phyloP scores from a whole-genome alignment of 1,139 yeast genomes.

The Debaryomyces psychrophilus region DNA sequence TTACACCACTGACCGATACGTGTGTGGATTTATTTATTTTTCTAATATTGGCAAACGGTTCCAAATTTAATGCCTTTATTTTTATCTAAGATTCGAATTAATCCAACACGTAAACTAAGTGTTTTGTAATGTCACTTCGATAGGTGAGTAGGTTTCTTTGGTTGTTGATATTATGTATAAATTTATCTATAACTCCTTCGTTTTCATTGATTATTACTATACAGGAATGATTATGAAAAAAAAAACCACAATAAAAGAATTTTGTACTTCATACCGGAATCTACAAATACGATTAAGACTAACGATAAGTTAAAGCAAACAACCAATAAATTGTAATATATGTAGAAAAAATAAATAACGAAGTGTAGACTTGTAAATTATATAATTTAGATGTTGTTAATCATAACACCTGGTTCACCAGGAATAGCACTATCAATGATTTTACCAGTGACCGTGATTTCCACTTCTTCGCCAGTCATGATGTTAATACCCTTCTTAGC shows the following conservation, averaged over 20 bases:
- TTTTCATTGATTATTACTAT: constrained; percentile 1
- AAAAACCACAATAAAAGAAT: constrained; percentile 7
- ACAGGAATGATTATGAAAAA: constrained; percentile 6
- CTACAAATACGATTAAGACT: background rate
- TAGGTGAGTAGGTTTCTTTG: background rate
- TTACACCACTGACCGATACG: constrained; percentile 3
- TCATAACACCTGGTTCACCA: constrained; percentile 86
- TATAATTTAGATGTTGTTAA: constrained; percentile 55
- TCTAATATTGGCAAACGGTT: background rate
- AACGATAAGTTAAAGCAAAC: background rate
- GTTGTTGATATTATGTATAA: constrained; percentile 3
- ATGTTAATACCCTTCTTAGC: constrained; percentile 63
- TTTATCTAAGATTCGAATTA: background rate
- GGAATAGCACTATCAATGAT: constrained; percentile 85
- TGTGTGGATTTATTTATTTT: constrained; percentile 4
- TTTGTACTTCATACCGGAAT: constrained; percentile 6
- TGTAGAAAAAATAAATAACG: background rate
- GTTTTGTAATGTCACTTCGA: background rate
- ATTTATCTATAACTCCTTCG: constrained; percentile 3
- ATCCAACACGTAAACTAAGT: background rate
- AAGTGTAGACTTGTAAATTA: background rate
- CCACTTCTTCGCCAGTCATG: constrained; percentile 70
- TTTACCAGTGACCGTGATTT: constrained; percentile 63
- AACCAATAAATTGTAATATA: background rate
- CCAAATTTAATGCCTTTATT: background rate